A percentile compares a stretch with the other conserved stretches of the same genome.
Evolutionary conservation across 106 monocot genomes (phyloP).

Genomic region (Triglochin maritima): DNA sequence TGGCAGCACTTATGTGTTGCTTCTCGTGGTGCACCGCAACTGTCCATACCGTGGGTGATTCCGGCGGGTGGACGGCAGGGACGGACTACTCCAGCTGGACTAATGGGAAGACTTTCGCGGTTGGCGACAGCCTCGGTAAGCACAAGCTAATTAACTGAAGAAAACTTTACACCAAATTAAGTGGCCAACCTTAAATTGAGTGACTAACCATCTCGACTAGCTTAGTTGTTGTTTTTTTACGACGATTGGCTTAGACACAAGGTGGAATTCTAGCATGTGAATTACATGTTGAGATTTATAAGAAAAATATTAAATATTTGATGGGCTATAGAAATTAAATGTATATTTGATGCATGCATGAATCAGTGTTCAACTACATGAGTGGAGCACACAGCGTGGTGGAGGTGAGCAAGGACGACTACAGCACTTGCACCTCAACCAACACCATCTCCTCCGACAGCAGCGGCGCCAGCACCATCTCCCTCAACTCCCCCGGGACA

Average conservation of each 20-base stretch:
- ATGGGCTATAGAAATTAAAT: not conserved
- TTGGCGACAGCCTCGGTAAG: conserved; percentile 34
- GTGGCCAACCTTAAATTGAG: no score
- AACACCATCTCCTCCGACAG: conserved; percentile 26
- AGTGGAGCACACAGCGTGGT: conserved; percentile 27
- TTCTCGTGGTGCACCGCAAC: conserved; percentile 17
- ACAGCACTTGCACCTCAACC: conserved; percentile 32
- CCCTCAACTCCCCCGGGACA: conserved; percentile 28
- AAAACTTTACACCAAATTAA: no score
- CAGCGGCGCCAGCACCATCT: conserved; percentile 27
- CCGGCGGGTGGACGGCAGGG: conserved; percentile 25
- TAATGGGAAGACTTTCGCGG: conserved; percentile 29
- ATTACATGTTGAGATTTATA: not conserved
- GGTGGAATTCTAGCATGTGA: not conserved
- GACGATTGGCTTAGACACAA: no score
- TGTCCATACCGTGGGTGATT: conserved; percentile 46
- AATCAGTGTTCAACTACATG: conserved; percentile 35
- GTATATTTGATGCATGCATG: not conserved
- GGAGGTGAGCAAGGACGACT: conserved; percentile 34
- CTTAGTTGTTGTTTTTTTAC: no score
- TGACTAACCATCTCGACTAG: no score
- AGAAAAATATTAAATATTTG: not conserved
- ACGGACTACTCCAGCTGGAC: conserved; percentile 36
- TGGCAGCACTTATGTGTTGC: conserved; percentile 11
- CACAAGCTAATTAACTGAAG: not conserved